Base-by-base conservation (phyloP, 192 early-diverging fungal species). In the Podila verticillata region DNA sequence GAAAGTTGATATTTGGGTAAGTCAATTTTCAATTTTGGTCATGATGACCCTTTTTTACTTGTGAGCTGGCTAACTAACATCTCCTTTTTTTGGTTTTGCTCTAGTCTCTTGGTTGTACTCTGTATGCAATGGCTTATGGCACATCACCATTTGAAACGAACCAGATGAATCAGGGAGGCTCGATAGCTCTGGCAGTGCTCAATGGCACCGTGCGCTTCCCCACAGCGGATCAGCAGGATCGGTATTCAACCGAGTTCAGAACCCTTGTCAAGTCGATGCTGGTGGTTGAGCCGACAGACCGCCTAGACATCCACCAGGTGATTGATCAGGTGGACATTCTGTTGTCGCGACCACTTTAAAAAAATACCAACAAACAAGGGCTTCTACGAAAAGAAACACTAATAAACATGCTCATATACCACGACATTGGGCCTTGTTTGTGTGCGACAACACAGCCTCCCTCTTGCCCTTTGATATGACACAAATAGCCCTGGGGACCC, bases 1-100 rank as follows among this genome's bases (percentile, higher is more conserved):
- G 73, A 88, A 91, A 57, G 89, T 91, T 20, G 93, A 94, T 72
- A 86, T 94, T n/a, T 94, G 93, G 93, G 86, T 86, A 84, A 19
- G 81, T 48, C 20, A n/a, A 6, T 54, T 44, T 44, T 10, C 2
- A 15, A 7, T 3, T 15, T 44, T 7, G 39, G 10, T 44, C 12
- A 44, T 15, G 39, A 44, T 44, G 39, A 44, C 39, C 39, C 5
- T 54, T 1, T 32, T 35, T 48, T 49, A 1, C 4, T 44, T 44
- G 13, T 17, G 35, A 35, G 19, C 20, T 35, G 6, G 17, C 60
- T 17, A 9, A 5, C 4, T 22, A 34, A 19, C n/a, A 29, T 35
- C 10, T 36, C 36, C 8, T 22, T 59, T 20, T 36, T 17, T 47
- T 15, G n/a, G n/a, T 68, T 22, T 73, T 64, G 15, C 39, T 54